A percentile compares a stretch with the other conserved stretches of the same genome.
Conservation (phyloP, 495 filamentous ascomycete genomes). For the Penicillium waksmanii region DNA sequence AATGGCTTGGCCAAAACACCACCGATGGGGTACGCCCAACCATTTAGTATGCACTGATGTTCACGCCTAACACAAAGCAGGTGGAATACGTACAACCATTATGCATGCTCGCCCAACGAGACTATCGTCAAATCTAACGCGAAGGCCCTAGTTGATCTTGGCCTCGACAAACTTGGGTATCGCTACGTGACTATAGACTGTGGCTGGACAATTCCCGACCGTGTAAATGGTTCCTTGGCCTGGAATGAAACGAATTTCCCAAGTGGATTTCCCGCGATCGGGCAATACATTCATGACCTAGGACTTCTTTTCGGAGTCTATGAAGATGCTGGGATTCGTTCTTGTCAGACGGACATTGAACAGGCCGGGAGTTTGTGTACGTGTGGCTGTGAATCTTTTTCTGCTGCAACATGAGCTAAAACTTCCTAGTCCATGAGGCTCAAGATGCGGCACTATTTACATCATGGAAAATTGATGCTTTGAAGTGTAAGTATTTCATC, state of each 20-base stretch:
- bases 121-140: constrained; percentile 54
- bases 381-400: constrained; percentile 1
- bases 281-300: constrained; percentile 50
- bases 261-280: constrained; percentile 50
- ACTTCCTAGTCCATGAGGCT: constrained; percentile 41
- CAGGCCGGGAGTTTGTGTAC: constrained; percentile 37
- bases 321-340: constrained; percentile 50
- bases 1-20: constrained; percentile 36
- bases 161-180: constrained; percentile 54
- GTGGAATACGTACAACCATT: constrained; percentile 62
- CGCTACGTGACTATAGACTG: constrained; percentile 60
- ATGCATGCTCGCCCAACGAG: constrained; percentile 53
- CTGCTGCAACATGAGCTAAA: constrained; percentile 22
- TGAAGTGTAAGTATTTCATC: constrained; percentile 40
- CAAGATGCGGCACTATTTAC: constrained; percentile 49
- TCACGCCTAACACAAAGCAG: constrained; percentile 21
- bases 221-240: constrained; percentile 50
- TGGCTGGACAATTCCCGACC: constrained; percentile 53
- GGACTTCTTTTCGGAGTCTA: constrained; percentile 60
- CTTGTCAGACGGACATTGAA: constrained; percentile 32
- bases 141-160: constrained; percentile 56
- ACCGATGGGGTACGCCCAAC: constrained; percentile 38
- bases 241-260: constrained; percentile 60
- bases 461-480: constrained; percentile 46
- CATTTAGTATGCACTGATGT: not conserved